Percentiles rank a stretch among this genome's conserved stretches.
Conservation (phyloP, 768 basidiomycete genomes). For the Podaxis sp. region DNA sequence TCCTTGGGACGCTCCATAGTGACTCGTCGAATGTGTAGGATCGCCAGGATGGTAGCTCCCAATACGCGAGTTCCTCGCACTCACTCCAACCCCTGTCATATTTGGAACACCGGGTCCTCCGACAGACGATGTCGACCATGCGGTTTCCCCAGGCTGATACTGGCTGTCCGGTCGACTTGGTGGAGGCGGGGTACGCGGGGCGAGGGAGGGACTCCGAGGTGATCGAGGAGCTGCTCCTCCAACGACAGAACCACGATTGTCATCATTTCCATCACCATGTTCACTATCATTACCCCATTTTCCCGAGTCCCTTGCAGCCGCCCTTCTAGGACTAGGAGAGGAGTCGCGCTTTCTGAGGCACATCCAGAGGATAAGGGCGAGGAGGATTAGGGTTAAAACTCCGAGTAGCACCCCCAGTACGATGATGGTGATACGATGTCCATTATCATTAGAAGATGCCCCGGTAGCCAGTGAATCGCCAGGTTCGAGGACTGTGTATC, state of each 20-base stretch:
- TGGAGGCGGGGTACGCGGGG: conserved; percentile 4
- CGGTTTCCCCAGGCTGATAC: conserved; percentile 6
- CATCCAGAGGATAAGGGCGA: conserved; percentile 6
- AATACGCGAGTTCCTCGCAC: conserved; percentile 7
- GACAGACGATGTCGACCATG: conserved; percentile 13
- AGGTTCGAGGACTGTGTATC: conserved; percentile 25
- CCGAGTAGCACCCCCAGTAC: background rate
- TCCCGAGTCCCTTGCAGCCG: background rate
- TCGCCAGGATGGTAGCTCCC: conserved; percentile 9
- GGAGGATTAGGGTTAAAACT: conserved; percentile 4
- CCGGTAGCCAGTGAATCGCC: conserved; percentile 14
- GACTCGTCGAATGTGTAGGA: background rate
- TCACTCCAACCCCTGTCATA: conserved; percentile 15
- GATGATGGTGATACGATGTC: conserved; percentile 1
- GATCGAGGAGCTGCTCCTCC: background rate
- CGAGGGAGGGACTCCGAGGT: background rate
- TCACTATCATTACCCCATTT: conserved; percentile 6
- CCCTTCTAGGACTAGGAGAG: background rate
- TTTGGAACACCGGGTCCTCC: conserved; percentile 14
- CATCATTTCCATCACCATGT: background rate
- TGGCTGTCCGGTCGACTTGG: conserved; percentile 11
- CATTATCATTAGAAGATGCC: background rate
- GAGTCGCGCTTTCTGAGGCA: conserved; percentile 5
- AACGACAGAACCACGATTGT: background rate
- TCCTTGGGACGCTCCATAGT: conserved; percentile 6